These are phyloP conservation scores for Ramaria sp. DNA, from an alignment of 768 basidiomycete genomes.

Conservation along the genomic window DNA sequence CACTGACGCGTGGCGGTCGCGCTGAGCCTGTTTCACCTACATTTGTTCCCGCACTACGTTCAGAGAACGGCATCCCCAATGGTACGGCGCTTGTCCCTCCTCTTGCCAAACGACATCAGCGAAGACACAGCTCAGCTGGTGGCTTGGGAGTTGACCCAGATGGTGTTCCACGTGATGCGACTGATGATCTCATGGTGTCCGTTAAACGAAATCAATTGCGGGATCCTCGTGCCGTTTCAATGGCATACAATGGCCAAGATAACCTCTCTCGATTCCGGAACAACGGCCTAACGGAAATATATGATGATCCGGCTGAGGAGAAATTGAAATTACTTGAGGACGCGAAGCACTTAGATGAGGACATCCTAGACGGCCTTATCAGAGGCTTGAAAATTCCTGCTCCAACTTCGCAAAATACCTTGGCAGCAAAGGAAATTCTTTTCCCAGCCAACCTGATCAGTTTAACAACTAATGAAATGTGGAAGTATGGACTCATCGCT, in stretches of 20 bases:
- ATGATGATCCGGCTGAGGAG: constrained; percentile 89
- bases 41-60: constrained; percentile 69
- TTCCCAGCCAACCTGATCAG: constrained; percentile 99
- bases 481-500: constrained; percentile 95
- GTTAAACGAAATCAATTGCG: constrained; percentile 59
- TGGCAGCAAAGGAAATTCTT: constrained; percentile 92
- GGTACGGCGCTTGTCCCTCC: constrained; percentile 17
- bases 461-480: constrained; percentile 99
- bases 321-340: constrained; percentile 92
- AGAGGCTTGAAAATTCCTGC: constrained; percentile 88
- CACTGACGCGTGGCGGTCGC: constrained; percentile 64
- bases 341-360: constrained; percentile 81
- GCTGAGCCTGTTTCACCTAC: constrained; percentile 71
- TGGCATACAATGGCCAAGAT: constrained; percentile 80
- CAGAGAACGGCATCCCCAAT: constrained; percentile 31
- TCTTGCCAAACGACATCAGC: constrained; percentile 45
- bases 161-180: constrained; percentile 56
- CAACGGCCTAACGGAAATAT: constrained; percentile 58
- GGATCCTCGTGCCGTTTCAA: constrained; percentile 78
- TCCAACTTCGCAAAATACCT: constrained; percentile 81
- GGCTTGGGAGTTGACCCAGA: constrained; percentile 49
- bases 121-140: constrained; percentile 80
- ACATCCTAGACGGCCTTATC: constrained; percentile 83
- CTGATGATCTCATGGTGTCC: constrained; percentile 66
- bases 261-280: constrained; percentile 52